Percentiles rank a stretch among this genome's conserved stretches.
Evolutionary conservation across 2,329 filamentous ascomycete genomes (phyloP).

Genomic region (Diaporthe caulivora): DNA sequence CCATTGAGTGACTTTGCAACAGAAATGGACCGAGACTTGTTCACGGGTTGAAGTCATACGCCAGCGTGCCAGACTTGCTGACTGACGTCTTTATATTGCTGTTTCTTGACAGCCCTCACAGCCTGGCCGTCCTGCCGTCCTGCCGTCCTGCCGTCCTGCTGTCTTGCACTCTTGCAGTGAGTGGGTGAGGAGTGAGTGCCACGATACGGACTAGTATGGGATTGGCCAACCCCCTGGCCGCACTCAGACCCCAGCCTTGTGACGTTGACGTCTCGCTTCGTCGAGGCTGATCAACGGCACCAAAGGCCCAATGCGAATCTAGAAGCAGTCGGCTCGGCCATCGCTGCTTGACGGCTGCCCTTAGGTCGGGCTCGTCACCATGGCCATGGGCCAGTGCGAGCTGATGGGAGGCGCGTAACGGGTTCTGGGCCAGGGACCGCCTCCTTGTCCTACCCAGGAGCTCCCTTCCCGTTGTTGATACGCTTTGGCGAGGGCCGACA

Average conservation of each 20-base stretch:
- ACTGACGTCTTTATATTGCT: not conserved
- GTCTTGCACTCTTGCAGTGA: not conserved
- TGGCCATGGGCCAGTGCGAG: constrained; percentile 9
- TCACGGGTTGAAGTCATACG: constrained; percentile 1
- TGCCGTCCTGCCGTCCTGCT: too few species aligned
- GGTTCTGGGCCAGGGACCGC: constrained; percentile 10
- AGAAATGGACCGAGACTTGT: not conserved
- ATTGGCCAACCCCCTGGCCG: not conserved
- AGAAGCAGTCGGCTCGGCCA: constrained; percentile 20
- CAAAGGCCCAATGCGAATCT: constrained; percentile 2
- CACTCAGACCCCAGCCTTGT: constrained; percentile 19
- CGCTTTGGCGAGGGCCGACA: not conserved
- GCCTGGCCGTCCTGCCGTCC: not conserved
- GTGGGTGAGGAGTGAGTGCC: too few species aligned
- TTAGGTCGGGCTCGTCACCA: not conserved
- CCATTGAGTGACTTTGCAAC: too few species aligned
- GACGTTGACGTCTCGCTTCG: constrained; percentile 26
- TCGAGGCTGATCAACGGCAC: constrained; percentile 25
- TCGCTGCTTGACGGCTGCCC: constrained; percentile 18
- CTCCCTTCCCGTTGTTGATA: not conserved
- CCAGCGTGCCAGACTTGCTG: constrained; percentile 16
- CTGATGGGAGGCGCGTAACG: not conserved
- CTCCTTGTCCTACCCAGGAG: constrained; percentile 19
- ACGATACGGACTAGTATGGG: not conserved
- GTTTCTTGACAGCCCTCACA: not conserved